Conservation (phyloP, 2,329 filamentous ascomycete species). For the Colletotrichum sp. region DNA sequence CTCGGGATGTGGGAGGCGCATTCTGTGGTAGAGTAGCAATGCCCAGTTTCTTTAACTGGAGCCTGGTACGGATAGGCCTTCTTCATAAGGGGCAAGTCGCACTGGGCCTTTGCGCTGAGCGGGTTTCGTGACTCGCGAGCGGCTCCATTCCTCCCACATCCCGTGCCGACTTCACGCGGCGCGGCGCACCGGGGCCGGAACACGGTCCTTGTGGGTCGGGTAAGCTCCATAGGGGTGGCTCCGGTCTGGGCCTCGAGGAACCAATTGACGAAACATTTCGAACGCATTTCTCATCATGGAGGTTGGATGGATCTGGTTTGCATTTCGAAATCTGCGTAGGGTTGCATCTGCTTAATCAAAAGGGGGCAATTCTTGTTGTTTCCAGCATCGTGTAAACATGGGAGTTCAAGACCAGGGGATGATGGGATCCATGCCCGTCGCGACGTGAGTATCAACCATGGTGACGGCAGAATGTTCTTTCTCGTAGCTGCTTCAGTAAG, state of each 20-base stretch:
- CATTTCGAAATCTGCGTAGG: neutral
- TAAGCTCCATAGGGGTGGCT: neutral
- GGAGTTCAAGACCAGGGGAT: neutral
- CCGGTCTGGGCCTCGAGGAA: neutral
- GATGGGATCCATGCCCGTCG: neutral
- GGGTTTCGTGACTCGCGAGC: neutral
- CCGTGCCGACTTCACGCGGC: neutral
- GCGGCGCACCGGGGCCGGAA: neutral
- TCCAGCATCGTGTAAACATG: neutral
- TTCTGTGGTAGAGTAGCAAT: neutral
- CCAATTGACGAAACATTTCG: neutral
- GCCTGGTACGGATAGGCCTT: neutral
- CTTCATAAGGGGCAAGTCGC: neutral
- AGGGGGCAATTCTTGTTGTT: neutral
- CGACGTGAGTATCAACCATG: neutral
- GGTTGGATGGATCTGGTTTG: neutral
- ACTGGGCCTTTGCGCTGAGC: neutral
- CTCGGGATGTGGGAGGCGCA: conserved; percentile 4
- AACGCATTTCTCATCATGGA: neutral
- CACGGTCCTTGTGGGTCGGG: neutral
- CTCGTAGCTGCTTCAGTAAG: neutral
- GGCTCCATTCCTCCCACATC: neutral
- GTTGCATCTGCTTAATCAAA: neutral
- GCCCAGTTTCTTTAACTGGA: neutral
- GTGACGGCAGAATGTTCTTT: neutral